Evolutionary conservation across 371 early-diverging fungal genomes (phyloP).

Genomic region (Mucor irregularis): DNA sequence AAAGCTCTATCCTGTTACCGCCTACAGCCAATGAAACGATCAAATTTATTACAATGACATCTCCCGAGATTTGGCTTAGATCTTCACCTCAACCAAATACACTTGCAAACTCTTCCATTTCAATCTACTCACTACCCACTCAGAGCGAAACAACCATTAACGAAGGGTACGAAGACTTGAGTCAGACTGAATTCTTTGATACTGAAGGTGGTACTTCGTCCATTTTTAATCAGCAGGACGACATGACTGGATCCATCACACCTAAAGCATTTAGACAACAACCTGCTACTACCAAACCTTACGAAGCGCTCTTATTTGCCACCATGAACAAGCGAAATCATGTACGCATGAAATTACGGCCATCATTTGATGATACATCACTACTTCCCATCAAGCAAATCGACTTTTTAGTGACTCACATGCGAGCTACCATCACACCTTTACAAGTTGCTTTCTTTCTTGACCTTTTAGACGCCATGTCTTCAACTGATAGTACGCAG

Average conservation of each 20-base stretch:
- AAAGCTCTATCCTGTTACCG: conserved; percentile 46
- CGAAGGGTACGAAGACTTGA: conserved; percentile 8
- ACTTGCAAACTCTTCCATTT: neutral
- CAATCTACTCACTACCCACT: conserved; percentile 19
- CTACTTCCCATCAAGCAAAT: conserved; percentile 27
- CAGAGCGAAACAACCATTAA: conserved; percentile 26
- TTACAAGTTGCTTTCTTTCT: conserved; percentile 35
- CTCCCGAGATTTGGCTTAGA: conserved; percentile 43
- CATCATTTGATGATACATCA: conserved; percentile 17
- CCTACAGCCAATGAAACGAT: conserved; percentile 38
- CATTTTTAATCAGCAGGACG: conserved; percentile 9
- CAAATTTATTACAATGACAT: conserved; percentile 40
- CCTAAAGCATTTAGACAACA: conserved; percentile 18
- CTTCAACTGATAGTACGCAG: neutral
- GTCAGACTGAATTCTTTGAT: conserved; percentile 39
- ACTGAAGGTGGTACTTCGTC: conserved; percentile 21
- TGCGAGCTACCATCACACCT: conserved; percentile 32
- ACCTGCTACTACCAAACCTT: conserved; percentile 14
- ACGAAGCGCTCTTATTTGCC: conserved; percentile 44
- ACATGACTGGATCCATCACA: conserved; percentile 38
- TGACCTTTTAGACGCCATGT: conserved; percentile 28
- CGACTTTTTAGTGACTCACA: conserved; percentile 32
- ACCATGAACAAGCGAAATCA: conserved; percentile 41
- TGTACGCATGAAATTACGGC: conserved; percentile 36
- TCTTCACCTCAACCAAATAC: conserved; percentile 1